Evolutionary conservation across 345 rosid species (phyloP).

Genomic region (Pistacia atlantica): DNA sequence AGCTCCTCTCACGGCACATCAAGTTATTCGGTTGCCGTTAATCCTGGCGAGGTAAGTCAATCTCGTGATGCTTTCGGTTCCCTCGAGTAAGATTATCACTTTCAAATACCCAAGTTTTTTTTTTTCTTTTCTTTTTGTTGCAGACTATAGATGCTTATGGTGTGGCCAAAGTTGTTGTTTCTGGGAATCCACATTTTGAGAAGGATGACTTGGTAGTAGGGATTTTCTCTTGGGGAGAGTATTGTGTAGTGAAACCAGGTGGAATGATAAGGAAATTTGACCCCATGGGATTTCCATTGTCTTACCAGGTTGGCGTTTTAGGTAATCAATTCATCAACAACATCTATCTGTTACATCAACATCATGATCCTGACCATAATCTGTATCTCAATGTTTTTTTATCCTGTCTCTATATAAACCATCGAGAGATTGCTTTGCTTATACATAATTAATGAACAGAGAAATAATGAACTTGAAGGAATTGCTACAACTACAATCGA

Average conservation of each 20-base stretch:
- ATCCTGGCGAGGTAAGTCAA: constrained; percentile 44
- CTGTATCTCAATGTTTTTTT: background rate
- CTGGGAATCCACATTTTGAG: constrained; percentile 46
- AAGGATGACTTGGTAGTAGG: constrained; percentile 54
- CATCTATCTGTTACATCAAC: background rate
- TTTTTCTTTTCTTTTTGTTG: background rate
- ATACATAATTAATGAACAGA: too few species aligned
- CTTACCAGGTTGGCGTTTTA: constrained; percentile 52
- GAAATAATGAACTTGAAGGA: too few species aligned
- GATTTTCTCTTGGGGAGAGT: constrained; percentile 54
- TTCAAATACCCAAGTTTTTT: too few species aligned
- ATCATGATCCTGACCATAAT: background rate
- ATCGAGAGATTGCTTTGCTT: background rate
- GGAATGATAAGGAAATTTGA: constrained; percentile 49
- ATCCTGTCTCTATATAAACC: background rate
- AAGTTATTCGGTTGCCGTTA: constrained; percentile 17
- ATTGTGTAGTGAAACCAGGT: constrained; percentile 39
- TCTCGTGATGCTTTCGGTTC: background rate
- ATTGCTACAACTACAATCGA: too few species aligned
- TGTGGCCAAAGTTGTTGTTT: constrained; percentile 52
- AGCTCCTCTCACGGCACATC: constrained; percentile 39
- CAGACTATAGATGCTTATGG: constrained; percentile 58
- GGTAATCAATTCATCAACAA: constrained; percentile 32
- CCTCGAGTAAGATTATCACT: background rate
- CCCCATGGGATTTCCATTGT: constrained; percentile 60